Evolutionary conservation across 2,329 filamentous ascomycete species (phyloP).

Genomic region (Tolypocladium paradoxum): DNA sequence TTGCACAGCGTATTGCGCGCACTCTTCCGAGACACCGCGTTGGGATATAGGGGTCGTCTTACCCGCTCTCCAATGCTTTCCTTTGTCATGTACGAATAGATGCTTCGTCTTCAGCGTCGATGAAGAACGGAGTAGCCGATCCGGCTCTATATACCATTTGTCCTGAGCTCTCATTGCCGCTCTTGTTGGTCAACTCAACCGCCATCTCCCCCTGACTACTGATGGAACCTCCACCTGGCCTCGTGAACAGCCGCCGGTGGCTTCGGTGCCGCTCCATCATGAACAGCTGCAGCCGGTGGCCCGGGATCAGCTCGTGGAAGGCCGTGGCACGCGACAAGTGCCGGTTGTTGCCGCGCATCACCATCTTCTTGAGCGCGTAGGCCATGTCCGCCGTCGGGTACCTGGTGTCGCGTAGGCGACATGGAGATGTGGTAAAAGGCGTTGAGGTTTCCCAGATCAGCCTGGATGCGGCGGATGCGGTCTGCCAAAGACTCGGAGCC

Average conservation of each 20-base stretch:
- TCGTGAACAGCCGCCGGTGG: slow-evolving; percentile 41
- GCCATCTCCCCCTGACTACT: not conserved
- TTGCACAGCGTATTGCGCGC: not conserved
- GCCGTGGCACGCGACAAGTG: slow-evolving; percentile 48
- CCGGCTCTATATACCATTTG: not conserved
- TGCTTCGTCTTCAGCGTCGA: not conserved
- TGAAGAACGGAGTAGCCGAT: not conserved
- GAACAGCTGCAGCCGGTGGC: slow-evolving; percentile 44
- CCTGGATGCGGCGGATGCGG: slow-evolving; percentile 30
- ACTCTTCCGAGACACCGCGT: not conserved
- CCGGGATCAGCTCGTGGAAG: slow-evolving; percentile 52
- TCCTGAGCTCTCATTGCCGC: not conserved
- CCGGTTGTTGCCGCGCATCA: slow-evolving; percentile 47
- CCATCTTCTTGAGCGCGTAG: slow-evolving; percentile 46
- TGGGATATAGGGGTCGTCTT: too few relatives aligned
- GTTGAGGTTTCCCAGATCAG: slow-evolving; percentile 35
- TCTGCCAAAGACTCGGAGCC: slow-evolving; percentile 25
- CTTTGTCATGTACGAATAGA: not conserved
- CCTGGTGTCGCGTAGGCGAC: slow-evolving; percentile 25
- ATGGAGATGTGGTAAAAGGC: slow-evolving; percentile 37
- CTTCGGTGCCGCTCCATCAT: slow-evolving; percentile 33
- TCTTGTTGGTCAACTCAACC: not conserved
- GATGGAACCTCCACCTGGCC: slow-evolving; percentile 40
- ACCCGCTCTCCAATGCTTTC: not conserved
- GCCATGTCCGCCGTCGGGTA: slow-evolving; percentile 43